A percentile compares a stretch with the other conserved stretches of the same genome.
Conservation (phyloP, 768 basidiomycete genomes). For the Termitomyces sp. region DNA sequence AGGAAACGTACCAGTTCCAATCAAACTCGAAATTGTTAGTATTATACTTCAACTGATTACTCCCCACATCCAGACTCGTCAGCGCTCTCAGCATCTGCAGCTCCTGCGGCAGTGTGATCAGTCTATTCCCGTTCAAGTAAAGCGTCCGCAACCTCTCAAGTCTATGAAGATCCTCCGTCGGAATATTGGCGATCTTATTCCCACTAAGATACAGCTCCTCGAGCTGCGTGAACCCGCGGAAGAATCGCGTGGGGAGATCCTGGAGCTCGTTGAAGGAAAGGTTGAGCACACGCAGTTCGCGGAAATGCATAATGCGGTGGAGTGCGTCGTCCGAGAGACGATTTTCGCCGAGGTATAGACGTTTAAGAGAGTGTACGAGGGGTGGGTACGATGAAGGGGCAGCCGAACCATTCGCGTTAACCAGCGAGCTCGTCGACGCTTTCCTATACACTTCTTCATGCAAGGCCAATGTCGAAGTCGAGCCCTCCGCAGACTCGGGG, state of each 20-base stretch:
- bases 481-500: background rate
- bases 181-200: constrained; percentile 87
- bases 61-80: constrained; percentile 85
- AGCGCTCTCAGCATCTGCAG: constrained; percentile 76
- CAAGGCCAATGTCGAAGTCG: constrained; percentile 9
- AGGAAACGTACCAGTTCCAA: constrained; percentile 95
- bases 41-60: constrained; percentile 92
- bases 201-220: constrained; percentile 91
- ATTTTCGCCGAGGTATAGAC: constrained; percentile 89
- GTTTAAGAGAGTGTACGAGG: constrained; percentile 65
- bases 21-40: constrained; percentile 98
- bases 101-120: constrained; percentile 90
- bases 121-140: constrained; percentile 89
- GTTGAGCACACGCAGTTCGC: constrained; percentile 78
- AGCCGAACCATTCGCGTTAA: constrained; percentile 6
- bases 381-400: background rate
- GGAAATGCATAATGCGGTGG: constrained; percentile 66
- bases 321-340: constrained; percentile 74
- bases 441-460: constrained; percentile 23
- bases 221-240: constrained; percentile 62
- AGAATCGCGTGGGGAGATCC: constrained; percentile 75
- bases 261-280: constrained; percentile 93
- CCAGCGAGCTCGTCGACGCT: constrained; percentile 25
- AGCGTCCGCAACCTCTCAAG: constrained; percentile 65
- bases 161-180: constrained; percentile 80